Base-by-base conservation (phyloP, 1,284 basidiomycete genomes). In the Cystobasidium slooffiae region DNA sequence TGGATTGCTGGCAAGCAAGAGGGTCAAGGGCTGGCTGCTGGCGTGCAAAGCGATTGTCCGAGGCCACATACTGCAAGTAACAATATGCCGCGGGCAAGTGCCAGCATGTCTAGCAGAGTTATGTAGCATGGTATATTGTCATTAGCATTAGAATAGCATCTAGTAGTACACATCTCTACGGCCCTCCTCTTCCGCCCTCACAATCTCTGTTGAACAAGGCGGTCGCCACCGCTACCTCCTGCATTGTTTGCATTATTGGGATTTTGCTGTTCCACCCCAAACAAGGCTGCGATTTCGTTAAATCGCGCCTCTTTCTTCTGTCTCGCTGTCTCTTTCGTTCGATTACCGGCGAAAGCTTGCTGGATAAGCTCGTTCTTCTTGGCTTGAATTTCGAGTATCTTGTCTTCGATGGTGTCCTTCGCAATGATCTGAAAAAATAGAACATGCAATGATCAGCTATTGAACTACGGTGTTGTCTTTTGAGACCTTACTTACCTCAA, bases 341-440 rank as follows among this genome's bases (percentile, higher is more conserved):
- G 20, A 18, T 52, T 72, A 20, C 75, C 75, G 31, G 75, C 47
- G 51, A 78, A 77, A 20, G 77, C 77, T 39, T 76, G 72, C 14
- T 76, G 68, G 39, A 81, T 78, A 61, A 81, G 74, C 9, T 75
- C 73, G 24, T 81, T 75, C 76, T 82, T 82, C 46, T 75, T 65
- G 31, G 73, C 74, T 72, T 81, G 81, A 8, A 81, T 80, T 55
- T 76, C 76, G 37, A 79, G 67, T 8, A 82, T 81, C 39, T 78
- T 75, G 18, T 80, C 77, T 68, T 82, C 81, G 58, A 82, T 78
- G 1, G 81, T 81, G 20, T 76, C 72, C n/a, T 78, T 77, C 2
- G 79, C 79, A 47, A 81, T 77, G 43, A 82, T 72, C 69, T 81
- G 80, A 64, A 72, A 81, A 81, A 1, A 81, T 80, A 44, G 47